Conservation (phyloP, 352 stramenopile genomes). For the Pythium brachiatum region DNA sequence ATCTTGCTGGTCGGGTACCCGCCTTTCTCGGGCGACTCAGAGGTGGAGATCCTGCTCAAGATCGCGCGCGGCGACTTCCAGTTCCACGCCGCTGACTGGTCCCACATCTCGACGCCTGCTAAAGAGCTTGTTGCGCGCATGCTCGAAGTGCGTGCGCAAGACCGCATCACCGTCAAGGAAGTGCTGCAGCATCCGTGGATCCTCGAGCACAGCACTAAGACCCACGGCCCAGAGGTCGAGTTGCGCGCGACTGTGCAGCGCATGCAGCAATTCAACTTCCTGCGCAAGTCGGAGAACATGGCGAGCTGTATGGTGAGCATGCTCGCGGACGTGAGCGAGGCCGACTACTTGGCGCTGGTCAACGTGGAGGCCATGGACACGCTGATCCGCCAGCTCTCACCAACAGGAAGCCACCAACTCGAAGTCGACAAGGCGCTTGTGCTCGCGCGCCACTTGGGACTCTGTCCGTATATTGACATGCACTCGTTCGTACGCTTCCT, state of each 20-base stretch:
- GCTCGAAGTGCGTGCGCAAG: constrained; percentile 67
- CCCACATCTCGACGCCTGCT: constrained; percentile 45
- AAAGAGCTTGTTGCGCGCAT: constrained; percentile 73
- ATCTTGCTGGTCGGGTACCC: constrained; percentile 78
- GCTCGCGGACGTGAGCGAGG: constrained; percentile 49
- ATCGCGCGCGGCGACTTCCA: constrained; percentile 72
- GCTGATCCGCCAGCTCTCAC: constrained; percentile 67
- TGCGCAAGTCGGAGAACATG: constrained; percentile 80
- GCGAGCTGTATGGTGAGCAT: constrained; percentile 58
- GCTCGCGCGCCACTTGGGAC: constrained; percentile 48
- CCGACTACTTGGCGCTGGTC: constrained; percentile 52
- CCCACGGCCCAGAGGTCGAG: constrained; percentile 23
- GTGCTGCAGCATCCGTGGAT: constrained; percentile 69
- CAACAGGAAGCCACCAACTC: constrained; percentile 44
- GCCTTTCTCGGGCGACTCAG: constrained; percentile 68
- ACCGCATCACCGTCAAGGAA: constrained; percentile 71
- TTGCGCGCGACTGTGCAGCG: constrained; percentile 41
- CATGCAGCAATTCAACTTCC: constrained; percentile 77
- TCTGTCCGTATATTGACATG: constrained; percentile 67
- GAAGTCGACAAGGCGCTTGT: constrained; percentile 46
- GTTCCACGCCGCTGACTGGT: constrained; percentile 65
- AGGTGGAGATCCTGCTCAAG: constrained; percentile 78
- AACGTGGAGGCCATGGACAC: constrained; percentile 56
- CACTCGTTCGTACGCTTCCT: constrained; percentile 60
- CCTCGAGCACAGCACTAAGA: constrained; percentile 20